Conservation (phyloP, 352 stramenopile genomes). For the Globisporangium nagaii region DNA sequence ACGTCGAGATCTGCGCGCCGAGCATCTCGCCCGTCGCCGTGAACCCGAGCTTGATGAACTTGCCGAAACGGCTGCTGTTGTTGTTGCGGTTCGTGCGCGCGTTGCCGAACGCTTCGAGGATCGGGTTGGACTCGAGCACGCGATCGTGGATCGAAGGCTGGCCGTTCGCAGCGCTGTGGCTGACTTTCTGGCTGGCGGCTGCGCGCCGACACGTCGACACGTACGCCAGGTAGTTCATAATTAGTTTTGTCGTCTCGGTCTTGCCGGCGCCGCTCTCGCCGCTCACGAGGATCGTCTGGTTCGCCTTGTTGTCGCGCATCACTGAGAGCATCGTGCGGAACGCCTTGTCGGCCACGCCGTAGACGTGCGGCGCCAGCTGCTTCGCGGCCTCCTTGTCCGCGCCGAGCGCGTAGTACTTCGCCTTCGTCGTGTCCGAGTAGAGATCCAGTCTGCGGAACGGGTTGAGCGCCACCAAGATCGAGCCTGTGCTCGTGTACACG, state of each 20-base stretch:
- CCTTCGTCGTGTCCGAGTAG: conserved; percentile 69
- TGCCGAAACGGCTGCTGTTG: conserved; percentile 95
- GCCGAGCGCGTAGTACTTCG: conserved; percentile 57
- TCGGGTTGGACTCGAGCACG: conserved; percentile 93
- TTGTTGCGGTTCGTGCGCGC: conserved; percentile 95
- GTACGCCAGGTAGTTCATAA: conserved; percentile 95
- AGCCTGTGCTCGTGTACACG: conserved; percentile 88
- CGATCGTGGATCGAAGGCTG: conserved; percentile 75
- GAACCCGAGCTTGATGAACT: conserved; percentile 96
- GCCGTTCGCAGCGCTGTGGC: neutral
- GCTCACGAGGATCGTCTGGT: conserved; percentile 95
- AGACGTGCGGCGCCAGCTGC: conserved; percentile 77
- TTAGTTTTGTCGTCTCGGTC: conserved; percentile 96
- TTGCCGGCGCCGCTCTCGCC: conserved; percentile 95
- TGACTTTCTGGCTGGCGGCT: conserved; percentile 4
- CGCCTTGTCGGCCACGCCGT: conserved; percentile 74
- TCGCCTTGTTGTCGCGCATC: conserved; percentile 31
- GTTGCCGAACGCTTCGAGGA: conserved; percentile 95
- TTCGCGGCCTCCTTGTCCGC: conserved; percentile 50
- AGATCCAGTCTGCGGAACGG: conserved; percentile 68
- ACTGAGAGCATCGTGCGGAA: conserved; percentile 82
- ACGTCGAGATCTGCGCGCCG: conserved; percentile 85
- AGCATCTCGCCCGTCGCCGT: conserved; percentile 65
- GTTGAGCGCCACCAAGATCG: conserved; percentile 84
- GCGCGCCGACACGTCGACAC: conserved; percentile 45